A percentile compares a stretch with the other conserved stretches of the same genome.
Conservation (phyloP, 257 asterid genomes). For the Avicennia marina region DNA sequence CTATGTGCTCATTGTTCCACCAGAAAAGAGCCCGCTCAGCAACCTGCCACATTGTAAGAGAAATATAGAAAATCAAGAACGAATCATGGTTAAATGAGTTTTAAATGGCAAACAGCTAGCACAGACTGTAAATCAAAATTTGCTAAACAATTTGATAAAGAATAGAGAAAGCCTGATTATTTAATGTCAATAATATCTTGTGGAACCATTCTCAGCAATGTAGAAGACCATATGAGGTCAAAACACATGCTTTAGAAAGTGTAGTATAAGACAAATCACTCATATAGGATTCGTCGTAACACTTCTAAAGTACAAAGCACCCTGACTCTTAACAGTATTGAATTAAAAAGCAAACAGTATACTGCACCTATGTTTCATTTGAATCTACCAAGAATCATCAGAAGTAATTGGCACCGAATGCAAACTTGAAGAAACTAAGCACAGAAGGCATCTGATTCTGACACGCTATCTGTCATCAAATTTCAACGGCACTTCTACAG, state of each 20-base stretch:
- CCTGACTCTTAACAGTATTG: too few species aligned
- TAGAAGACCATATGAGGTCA: neutral
- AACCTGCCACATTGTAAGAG: conserved; percentile 46
- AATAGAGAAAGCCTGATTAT: too few species aligned
- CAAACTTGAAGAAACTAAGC: too few species aligned
- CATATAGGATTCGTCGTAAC: too few species aligned
- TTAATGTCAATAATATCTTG: too few species aligned
- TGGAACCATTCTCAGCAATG: too few species aligned
- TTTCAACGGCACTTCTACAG: neutral
- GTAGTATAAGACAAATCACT: neutral
- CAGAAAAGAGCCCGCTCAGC: conserved; percentile 90
- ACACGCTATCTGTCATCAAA: neutral
- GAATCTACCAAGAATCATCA: too few species aligned
- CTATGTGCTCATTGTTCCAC: conserved; percentile 95
- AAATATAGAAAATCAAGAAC: neutral
- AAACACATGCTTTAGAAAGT: conserved; percentile 12
- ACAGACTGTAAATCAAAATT: neutral
- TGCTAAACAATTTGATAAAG: neutral
- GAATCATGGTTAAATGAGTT: neutral
- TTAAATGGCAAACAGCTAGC: neutral
- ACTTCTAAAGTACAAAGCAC: too few species aligned
- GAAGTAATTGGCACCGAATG: too few species aligned
- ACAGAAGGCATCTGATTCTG: neutral
- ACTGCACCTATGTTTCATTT: too few species aligned
- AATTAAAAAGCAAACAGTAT: too few species aligned